Percentiles rank a stretch among this genome's conserved stretches.
phyloP scores from a whole-genome alignment of 345 rosid genomes.

The Euphorbia peplus region DNA sequence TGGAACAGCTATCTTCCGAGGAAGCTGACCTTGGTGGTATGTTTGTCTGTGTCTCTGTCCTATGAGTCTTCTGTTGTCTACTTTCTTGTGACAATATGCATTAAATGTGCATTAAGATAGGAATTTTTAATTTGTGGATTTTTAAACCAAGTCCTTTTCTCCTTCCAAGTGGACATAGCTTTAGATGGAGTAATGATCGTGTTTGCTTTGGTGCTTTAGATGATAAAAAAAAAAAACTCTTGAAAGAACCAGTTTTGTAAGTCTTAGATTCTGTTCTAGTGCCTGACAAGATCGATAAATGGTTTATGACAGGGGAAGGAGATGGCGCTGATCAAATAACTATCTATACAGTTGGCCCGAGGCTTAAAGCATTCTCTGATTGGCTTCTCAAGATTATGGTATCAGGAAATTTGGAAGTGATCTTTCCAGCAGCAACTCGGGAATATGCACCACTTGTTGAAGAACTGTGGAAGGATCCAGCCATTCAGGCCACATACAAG shows the following conservation, averaged over 20 bases:
- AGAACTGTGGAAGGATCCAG: slow-evolving; percentile 84
- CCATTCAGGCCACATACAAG: slow-evolving; percentile 77
- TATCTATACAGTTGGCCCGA: slow-evolving; percentile 67
- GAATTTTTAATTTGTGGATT: background rate
- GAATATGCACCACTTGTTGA: slow-evolving; percentile 96
- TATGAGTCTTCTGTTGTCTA: slow-evolving; percentile 8
- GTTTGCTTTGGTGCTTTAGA: background rate
- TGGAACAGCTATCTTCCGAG: slow-evolving; percentile 26
- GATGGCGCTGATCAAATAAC: slow-evolving; percentile 31
- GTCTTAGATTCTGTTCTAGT: background rate
- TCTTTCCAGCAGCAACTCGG: slow-evolving; percentile 94
- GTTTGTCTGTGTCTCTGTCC: slow-evolving; percentile 38
- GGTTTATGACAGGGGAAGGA: slow-evolving; percentile 41
- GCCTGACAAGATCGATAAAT: slow-evolving; percentile 14
- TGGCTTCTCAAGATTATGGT: slow-evolving; percentile 96
- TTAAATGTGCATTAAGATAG: background rate
- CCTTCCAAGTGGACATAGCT: background rate
- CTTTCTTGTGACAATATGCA: background rate
- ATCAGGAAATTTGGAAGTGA: slow-evolving; percentile 73
- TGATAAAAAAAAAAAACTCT: no score
- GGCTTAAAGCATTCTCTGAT: slow-evolving; percentile 86
- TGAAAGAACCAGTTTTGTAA: background rate
- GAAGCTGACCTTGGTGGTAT: slow-evolving; percentile 38
- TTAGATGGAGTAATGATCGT: background rate
- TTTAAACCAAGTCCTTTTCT: background rate